Conservation (phyloP, 1,284 basidiomycete genomes). For the Tranzscheliella williamsii region DNA sequence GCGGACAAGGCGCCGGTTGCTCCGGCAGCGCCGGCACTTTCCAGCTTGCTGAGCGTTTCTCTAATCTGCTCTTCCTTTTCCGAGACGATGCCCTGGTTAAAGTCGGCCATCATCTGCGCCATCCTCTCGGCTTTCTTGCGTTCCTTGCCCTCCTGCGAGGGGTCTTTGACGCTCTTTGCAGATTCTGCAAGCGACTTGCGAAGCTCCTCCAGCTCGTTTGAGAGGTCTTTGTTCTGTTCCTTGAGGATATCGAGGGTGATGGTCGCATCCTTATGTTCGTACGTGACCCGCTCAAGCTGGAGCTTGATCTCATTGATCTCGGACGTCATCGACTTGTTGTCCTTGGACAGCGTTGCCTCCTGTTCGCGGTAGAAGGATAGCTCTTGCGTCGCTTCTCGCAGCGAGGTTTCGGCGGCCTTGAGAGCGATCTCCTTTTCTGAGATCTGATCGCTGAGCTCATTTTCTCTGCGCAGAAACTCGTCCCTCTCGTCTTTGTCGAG, state of each 20-base stretch:
- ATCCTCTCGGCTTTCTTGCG: constrained; percentile 99
- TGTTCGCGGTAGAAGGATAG: constrained; percentile 87
- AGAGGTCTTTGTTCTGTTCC: constrained; percentile 88
- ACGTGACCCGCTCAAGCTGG: constrained; percentile 87
- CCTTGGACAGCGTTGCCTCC: constrained; percentile 47
- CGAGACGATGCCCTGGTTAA: constrained; percentile 76
- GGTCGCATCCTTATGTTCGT: constrained; percentile 90
- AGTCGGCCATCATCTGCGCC: constrained; percentile 99
- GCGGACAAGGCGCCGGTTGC: constrained; percentile 62
- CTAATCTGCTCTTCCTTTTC: constrained; percentile 92
- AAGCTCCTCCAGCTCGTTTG: constrained; percentile 86
- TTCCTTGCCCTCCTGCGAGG: constrained; percentile 90
- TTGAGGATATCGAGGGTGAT: constrained; percentile 96
- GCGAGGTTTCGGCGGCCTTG: constrained; percentile 42
- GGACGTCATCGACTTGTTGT: constrained; percentile 62
- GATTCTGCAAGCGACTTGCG: constrained; percentile 49
- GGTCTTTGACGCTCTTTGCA: constrained; percentile 35
- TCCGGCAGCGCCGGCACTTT: constrained; percentile 62
- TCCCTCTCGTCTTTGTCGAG: constrained; percentile 96
- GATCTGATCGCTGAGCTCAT: constrained; percentile 90
- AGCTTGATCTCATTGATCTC: constrained; percentile 84
- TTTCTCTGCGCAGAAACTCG: constrained; percentile 93
- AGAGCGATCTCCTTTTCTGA: constrained; percentile 71
- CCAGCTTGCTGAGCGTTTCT: constrained; percentile 78
- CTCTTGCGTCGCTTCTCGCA: constrained; percentile 71